phyloP scores from a whole-genome alignment of 164 flowering plant species.

The Sextonia rubra region DNA sequence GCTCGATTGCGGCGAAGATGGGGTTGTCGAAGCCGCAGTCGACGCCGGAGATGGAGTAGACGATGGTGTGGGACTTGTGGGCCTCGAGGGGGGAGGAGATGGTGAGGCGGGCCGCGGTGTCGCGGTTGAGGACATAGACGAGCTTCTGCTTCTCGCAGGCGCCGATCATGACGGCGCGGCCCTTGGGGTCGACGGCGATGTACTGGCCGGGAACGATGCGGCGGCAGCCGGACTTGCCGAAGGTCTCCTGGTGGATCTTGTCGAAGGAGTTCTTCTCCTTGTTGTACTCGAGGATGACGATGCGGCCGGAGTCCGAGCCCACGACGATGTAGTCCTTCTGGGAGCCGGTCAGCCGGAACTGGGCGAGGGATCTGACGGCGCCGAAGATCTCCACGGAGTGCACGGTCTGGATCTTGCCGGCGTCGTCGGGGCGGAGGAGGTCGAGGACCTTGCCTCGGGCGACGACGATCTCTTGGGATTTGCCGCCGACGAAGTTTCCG shows the following conservation, averaged over 20 bases:
- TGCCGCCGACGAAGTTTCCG: conserved; percentile 88
- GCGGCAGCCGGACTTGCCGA: conserved; percentile 92
- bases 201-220: conserved; percentile 94
- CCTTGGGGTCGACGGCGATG: conserved; percentile 87
- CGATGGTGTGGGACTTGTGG: conserved; percentile 82
- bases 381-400: conserved; percentile 89
- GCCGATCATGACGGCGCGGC: conserved; percentile 91
- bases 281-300: conserved; percentile 83
- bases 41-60: conserved; percentile 76
- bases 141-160: conserved; percentile 98
- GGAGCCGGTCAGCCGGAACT: conserved; percentile 83
- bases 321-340: conserved; percentile 91
- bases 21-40: conserved; percentile 99
- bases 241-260: conserved; percentile 91
- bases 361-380: conserved; percentile 75
- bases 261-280: conserved; percentile 80
- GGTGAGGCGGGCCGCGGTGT: conserved; percentile 86
- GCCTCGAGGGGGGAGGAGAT: conserved; percentile 95
- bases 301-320: conserved; percentile 94
- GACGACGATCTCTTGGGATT: conserved; percentile 78
- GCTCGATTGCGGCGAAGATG: conserved; percentile 90
- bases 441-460: conserved; percentile 91
- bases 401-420: conserved; percentile 81
- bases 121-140: conserved; percentile 92
- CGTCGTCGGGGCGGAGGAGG: conserved; percentile 89